Base-by-base conservation (phyloP, 1,284 basidiomycete genomes). In the Trametes versicolor region DNA sequence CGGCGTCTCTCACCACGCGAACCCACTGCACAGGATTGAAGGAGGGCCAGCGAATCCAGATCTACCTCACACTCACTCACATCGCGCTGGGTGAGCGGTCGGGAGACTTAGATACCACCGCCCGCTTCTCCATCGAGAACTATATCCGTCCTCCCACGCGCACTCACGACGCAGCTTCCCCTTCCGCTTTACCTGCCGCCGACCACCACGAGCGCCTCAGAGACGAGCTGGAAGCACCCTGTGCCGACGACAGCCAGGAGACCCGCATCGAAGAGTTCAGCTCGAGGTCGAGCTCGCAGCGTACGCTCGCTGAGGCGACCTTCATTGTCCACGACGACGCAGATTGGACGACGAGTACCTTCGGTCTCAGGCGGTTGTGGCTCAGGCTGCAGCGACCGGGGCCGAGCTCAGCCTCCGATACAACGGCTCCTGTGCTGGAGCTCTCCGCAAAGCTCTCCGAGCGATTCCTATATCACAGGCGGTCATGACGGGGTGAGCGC, bases 241-340 rank as follows among this genome's bases (percentile, higher is more conserved):
- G 49, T n/a, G 49, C 49, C 12, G 49, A 50, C 49, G 49, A 50
- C 49, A 50, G 49, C 27, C 27, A 50, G 29, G 49, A 50, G 27
- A 50, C 49, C 13, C 13, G 27, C 17, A 23, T 50, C 27, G 13
- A 27, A 1, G 49, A 50, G 49, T 50, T 50, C 29, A 50, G 49
- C 49, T 50, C 49, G 29, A 27, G 29, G 49, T 23, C 49, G 49
- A 50, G 27, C 15, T 29, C 49, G 12, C 49, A 50, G 49, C 49
- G 49, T 27, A 32, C 29, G 15, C 27, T 50, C 12, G 49, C 19
- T 27, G 29, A 32, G 4, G 49, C 49, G 49, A 50, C 49, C 27
- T 50, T 50, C 29, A 32, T 50, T 27, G 17, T 50, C 29, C 49
- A 50, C 27, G 49, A 27, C 15, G 49, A 50, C 49, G 21, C 29